Base-by-base conservation (phyloP, 257 asterid genomes). In the Echium plantagineum region DNA sequence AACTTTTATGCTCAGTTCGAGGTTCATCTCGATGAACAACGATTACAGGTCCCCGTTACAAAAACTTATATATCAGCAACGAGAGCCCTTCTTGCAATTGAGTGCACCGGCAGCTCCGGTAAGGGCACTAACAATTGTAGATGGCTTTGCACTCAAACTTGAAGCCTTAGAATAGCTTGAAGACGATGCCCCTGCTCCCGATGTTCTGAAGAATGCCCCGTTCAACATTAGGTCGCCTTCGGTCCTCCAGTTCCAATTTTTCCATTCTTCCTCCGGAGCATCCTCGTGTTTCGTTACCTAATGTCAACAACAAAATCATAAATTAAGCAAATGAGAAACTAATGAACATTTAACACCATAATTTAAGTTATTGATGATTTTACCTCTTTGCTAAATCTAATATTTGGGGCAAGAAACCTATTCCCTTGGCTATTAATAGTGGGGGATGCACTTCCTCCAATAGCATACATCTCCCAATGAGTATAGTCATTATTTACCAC, bases 381-480 rank as follows among this genome's bases (percentile, higher is more conserved):
- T 55, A 87, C 94, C 94, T 85, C 89, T 72, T 88, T 85, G 49
- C 62, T 78, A 62, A 72, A 75, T 62, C 86, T 78, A 24, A 62
- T 64, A 57, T 79, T 52, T 0, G 93, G 90, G 15, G 96, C 95
- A 56, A 83, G 77, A 75, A 83, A 88, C 77, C 95, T 75, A 61
- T 85, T 89, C 54, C 96, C 96, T 71, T 89, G 95, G 52, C 96
- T 85, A 49, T 81, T 78, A 22, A 85, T 85, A 2, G 95, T 85
- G 59, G 96, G 95, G 5, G 64, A 31, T n/a, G 95, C 96, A 63
- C 96, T 89, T 61, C 96, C 96, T 42, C 96, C 96, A 58, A 89
- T 80, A 3, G 96, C 96, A 71, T 89, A 89, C 96, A 88, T 88
- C 72, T 81, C 86, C 96, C 96, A 88, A 19, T 85, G 95, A 5